phyloP scores from a whole-genome alignment of 1,284 basidiomycete genomes.

The Inonotus obliquus region DNA sequence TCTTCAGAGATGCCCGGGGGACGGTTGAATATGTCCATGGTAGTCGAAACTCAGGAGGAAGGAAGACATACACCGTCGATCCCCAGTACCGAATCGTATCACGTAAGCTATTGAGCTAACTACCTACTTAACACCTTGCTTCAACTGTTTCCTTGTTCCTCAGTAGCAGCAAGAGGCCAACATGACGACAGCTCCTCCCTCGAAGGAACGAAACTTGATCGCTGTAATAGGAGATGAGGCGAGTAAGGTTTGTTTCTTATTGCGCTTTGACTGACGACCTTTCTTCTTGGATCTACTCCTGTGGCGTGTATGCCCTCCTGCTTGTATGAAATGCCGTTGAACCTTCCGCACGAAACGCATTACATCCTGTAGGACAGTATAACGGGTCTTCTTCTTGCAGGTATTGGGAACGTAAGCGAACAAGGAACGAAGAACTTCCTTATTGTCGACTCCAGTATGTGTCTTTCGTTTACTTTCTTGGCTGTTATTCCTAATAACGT shows the following conservation, averaged over 20 bases:
- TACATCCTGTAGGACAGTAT: conserved; percentile 74
- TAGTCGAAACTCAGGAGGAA: conserved; percentile 4
- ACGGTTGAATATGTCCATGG: conserved; percentile 58
- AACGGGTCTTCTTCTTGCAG: conserved; percentile 88
- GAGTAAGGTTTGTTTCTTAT: conserved; percentile 19
- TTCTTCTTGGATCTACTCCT: background rate
- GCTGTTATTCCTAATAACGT: background rate
- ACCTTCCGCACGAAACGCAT: conserved; percentile 8
- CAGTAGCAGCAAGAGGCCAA: no score
- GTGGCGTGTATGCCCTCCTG: background rate
- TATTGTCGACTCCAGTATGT: conserved; percentile 84
- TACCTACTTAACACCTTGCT: no score
- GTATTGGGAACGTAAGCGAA: conserved; percentile 85
- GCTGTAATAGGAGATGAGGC: conserved; percentile 97
- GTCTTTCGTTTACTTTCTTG: conserved; percentile 3
- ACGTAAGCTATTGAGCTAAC: no score
- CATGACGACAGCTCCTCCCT: conserved; percentile 35
- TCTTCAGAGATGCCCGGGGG: conserved; percentile 80
- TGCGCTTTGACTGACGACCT: background rate
- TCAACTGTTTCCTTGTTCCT: no score
- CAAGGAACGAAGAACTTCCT: conserved; percentile 95
- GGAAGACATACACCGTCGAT: background rate
- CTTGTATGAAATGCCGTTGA: background rate
- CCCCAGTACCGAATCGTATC: background rate
- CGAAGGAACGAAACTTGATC: conserved; percentile 82